Evolutionary conservation across 768 basidiomycete genomes (phyloP).

Genomic region (Suillus subaureus): DNA sequence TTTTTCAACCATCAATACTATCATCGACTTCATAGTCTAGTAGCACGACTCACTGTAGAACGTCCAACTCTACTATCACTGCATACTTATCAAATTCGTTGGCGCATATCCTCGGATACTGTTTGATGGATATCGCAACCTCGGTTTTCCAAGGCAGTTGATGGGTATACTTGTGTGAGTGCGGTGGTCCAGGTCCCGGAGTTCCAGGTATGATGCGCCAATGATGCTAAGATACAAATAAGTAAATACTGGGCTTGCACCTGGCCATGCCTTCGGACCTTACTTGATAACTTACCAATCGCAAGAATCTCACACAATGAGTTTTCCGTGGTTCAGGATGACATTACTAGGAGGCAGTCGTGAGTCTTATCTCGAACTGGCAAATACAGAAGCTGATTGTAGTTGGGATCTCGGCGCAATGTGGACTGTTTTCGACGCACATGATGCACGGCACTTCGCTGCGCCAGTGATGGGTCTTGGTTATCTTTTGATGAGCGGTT

Average conservation of each 20-base stretch:
- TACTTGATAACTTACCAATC: background rate
- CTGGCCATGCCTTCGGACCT: background rate
- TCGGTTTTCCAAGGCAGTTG: background rate
- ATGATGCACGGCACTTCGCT: slow-evolving; percentile 2
- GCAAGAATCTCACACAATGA: slow-evolving; percentile 31
- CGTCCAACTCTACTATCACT: slow-evolving; percentile 6
- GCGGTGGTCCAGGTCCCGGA: background rate
- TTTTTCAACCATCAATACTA: slow-evolving; percentile 4
- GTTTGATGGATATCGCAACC: background rate
- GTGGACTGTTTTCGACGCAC: slow-evolving; percentile 2
- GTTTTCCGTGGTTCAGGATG: slow-evolving; percentile 62
- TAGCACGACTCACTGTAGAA: slow-evolving; percentile 7
- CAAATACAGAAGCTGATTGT: background rate
- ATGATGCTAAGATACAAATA: slow-evolving; percentile 7
- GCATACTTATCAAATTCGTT: slow-evolving; percentile 1
- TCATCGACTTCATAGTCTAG: slow-evolving; percentile 7
- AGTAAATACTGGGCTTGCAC: background rate
- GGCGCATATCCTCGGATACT: background rate
- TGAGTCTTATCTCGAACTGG: slow-evolving; percentile 36
- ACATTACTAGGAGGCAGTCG: slow-evolving; percentile 46
- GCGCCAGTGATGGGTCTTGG: slow-evolving; percentile 55
- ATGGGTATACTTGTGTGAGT: background rate
- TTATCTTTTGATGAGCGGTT: slow-evolving; percentile 64
- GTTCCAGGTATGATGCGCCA: slow-evolving; percentile 3
- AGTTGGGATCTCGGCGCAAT: background rate